Percentiles rank a stretch among this genome's conserved stretches.
These are phyloP conservation scores for Saturnispora sanitii DNA, from an alignment of 805 yeast genomes.

Conservation along the genomic window DNA sequence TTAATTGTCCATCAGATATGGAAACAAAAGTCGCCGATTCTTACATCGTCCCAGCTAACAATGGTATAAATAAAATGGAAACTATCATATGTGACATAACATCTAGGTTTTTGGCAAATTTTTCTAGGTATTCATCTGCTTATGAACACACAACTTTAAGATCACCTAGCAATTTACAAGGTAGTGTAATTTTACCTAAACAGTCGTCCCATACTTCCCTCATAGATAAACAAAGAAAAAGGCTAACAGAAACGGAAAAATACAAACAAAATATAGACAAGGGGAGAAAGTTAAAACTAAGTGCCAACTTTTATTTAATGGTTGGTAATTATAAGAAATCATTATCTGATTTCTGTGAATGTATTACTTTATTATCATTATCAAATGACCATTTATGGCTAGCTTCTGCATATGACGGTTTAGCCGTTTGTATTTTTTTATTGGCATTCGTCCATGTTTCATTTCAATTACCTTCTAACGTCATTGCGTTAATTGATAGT, in stretches of 20 bases:
- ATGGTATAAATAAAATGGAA: conserved; percentile 31
- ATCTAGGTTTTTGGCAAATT: conserved; percentile 46
- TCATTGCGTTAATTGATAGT: conserved; percentile 18
- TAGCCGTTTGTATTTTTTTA: conserved; percentile 56
- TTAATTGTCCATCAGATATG: conserved; percentile 33
- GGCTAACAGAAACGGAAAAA: conserved; percentile 26
- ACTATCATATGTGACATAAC: conserved; percentile 69
- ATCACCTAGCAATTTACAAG: conserved; percentile 53
- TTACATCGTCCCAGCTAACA: conserved; percentile 13
- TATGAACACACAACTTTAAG: conserved; percentile 71
- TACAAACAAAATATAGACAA: conserved; percentile 34
- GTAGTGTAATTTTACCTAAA: conserved; percentile 6
- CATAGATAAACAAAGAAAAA: conserved; percentile 19
- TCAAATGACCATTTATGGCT: conserved; percentile 79
- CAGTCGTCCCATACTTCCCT: conserved; percentile 6
- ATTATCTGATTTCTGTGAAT: conserved; percentile 61
- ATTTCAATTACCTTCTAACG: conserved; percentile 35
- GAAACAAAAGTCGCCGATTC: conserved; percentile 8
- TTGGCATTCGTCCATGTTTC: conserved; percentile 47
- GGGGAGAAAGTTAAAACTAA: conserved; percentile 67
- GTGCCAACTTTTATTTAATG: conserved; percentile 67
- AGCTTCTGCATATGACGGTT: conserved; percentile 77
- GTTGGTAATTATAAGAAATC: conserved; percentile 77
- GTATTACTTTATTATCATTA: conserved; percentile 47
- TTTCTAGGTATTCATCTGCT: conserved; percentile 63